These are phyloP conservation scores for Tetrahymena elliotti DNA, from an alignment of 73 alveolate species.

Conservation along the genomic window DNA sequence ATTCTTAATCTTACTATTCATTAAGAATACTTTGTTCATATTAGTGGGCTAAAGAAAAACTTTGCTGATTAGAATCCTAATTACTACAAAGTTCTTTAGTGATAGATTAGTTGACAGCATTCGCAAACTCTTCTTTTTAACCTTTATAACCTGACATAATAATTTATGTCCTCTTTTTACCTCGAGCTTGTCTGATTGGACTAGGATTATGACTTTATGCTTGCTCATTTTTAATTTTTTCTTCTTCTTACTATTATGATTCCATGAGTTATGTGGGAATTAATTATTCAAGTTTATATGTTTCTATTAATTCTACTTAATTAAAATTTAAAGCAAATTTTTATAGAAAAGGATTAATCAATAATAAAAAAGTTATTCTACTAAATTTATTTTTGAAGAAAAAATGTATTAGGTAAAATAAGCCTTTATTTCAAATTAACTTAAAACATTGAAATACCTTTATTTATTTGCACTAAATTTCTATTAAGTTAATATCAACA, in stretches of 20 bases:
- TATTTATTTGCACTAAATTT: no score
- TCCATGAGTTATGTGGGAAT: neutral
- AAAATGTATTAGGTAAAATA: neutral
- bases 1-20: neutral
- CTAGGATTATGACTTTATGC: neutral
- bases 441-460: no score
- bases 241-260: neutral
- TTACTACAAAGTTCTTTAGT: neutral
- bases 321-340: no score
- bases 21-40: neutral
- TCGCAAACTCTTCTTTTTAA: neutral
- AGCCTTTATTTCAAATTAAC: no score
- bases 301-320: neutral
- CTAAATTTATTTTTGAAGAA: neutral
- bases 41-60: neutral
- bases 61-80: neutral
- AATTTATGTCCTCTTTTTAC: neutral
- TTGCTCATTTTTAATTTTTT: neutral
- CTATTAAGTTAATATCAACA: no score
- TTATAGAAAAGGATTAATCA: no score
- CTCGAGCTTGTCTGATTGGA: neutral
- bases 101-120: neutral
- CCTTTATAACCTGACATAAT: neutral
- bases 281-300: neutral
- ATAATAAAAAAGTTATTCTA: neutral